Evolutionary conservation across 768 basidiomycete genomes (phyloP).

Genomic region (Pleurotus tuber-regium): DNA sequence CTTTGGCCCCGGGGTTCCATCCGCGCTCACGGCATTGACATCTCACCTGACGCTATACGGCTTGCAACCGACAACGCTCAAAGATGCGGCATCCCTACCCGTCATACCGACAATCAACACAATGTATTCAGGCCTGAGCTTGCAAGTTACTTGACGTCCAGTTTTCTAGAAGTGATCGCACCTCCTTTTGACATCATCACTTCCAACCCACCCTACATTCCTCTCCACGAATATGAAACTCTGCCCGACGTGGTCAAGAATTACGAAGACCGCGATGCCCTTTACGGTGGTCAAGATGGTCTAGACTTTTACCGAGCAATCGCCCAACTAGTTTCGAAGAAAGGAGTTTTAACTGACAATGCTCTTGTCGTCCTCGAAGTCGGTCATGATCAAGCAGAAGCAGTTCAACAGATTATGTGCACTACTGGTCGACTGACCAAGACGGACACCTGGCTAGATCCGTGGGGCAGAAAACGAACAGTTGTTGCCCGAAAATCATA

Average conservation of each 20-base stretch:
- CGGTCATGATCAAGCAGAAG: conserved; percentile 66
- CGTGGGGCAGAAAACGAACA: conserved; percentile 73
- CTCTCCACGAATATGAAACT: conserved; percentile 55
- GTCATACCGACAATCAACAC: conserved; percentile 17
- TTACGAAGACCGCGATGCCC: conserved; percentile 80
- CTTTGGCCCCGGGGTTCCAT: conserved; percentile 55
- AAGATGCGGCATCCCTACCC: conserved; percentile 34
- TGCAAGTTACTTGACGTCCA: conserved; percentile 41
- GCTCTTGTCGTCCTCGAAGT: conserved; percentile 78
- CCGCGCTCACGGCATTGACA: conserved; percentile 64
- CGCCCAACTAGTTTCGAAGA: conserved; percentile 50
- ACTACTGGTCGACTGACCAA: conserved; percentile 40
- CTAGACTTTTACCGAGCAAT: conserved; percentile 74
- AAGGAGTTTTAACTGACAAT: conserved; percentile 48
- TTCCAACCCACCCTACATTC: conserved; percentile 86
- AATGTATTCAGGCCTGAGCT: conserved; percentile 41
- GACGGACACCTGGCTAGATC: conserved; percentile 76
- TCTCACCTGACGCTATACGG: conserved; percentile 55
- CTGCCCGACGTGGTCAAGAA: conserved; percentile 69
- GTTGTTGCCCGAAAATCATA: conserved; percentile 59
- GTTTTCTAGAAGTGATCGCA: conserved; percentile 36
- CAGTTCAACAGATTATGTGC: conserved; percentile 58
- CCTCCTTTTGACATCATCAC: conserved; percentile 76
- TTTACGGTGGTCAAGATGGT: conserved; percentile 62
- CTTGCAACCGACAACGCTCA: conserved; percentile 50